phyloP scores from a whole-genome alignment of 306 rosid species.

The Trichosanthes cucumerina region DNA sequence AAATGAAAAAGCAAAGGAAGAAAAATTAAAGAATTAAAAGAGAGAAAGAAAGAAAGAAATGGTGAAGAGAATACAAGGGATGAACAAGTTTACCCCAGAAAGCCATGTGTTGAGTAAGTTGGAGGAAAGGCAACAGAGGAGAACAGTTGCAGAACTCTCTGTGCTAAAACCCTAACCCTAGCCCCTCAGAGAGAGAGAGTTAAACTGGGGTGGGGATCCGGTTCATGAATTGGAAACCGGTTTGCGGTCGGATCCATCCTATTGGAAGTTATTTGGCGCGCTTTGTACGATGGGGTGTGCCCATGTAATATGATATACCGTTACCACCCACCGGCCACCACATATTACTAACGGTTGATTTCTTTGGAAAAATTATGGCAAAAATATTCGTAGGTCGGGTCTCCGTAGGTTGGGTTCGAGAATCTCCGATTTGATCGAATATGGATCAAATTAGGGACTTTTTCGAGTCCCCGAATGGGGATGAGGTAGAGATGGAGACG shows the following conservation, averaged over 20 bases:
- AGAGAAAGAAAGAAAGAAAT: not conserved
- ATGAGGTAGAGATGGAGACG: too few relatives aligned
- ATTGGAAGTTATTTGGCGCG: not conserved
- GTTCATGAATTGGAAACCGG: not conserved
- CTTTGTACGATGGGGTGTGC: not conserved
- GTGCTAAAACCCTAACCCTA: slow-evolving; percentile 8
- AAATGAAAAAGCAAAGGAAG: not conserved
- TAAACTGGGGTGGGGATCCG: not conserved
- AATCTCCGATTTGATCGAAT: too few relatives aligned
- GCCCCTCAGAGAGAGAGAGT: not conserved
- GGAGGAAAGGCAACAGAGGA: not conserved
- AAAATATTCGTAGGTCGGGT: too few relatives aligned
- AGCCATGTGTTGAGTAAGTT: slow-evolving; percentile 31
- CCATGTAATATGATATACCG: too few relatives aligned
- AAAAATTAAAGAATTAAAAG: not conserved
- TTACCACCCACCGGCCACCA: too few relatives aligned
- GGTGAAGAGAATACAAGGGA: not conserved
- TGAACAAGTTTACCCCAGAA: slow-evolving; percentile 51
- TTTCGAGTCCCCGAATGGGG: too few relatives aligned
- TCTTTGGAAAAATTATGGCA: too few relatives aligned
- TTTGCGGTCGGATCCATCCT: not conserved
- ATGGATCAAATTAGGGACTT: too few relatives aligned
- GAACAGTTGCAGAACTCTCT: not conserved
- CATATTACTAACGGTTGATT: too few relatives aligned
- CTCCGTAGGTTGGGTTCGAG: too few relatives aligned